phyloP scores from a whole-genome alignment of 1,284 basidiomycete genomes.

The Sphagnurus paluster region DNA sequence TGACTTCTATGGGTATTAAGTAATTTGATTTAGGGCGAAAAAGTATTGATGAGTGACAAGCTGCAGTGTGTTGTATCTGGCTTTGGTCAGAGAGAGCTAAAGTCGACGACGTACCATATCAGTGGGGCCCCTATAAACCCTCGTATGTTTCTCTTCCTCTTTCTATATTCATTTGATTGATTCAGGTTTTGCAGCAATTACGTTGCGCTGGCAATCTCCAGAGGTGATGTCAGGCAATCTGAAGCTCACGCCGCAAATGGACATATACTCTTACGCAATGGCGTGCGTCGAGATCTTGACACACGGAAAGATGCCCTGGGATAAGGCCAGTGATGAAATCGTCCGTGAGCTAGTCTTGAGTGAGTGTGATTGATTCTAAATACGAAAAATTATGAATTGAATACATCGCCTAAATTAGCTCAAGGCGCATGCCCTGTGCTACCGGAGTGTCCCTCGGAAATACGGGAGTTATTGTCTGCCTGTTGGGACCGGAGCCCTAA shows the following conservation, averaged over 20 bases:
- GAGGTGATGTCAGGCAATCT: conserved; percentile 59
- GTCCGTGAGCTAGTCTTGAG: conserved; percentile 61
- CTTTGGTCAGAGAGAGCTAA: conserved; percentile 68
- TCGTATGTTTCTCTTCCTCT: conserved; percentile 28
- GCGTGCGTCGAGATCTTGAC: conserved; percentile 67
- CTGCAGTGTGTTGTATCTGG: conserved; percentile 70
- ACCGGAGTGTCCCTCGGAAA: too few relatives aligned
- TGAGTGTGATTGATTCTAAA: too few relatives aligned
- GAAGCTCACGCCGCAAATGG: conserved; percentile 50
- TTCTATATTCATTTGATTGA: background rate
- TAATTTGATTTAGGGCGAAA: conserved; percentile 50
- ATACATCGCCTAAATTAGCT: too few relatives aligned
- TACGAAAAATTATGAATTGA: too few relatives aligned
- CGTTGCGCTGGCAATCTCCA: conserved; percentile 72
- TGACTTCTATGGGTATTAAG: background rate
- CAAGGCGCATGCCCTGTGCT: too few relatives aligned
- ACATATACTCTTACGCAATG: conserved; percentile 75
- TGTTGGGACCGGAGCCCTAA: too few relatives aligned
- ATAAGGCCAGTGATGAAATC: conserved; percentile 52
- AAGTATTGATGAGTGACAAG: conserved; percentile 68
- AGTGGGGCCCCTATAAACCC: conserved; percentile 60
- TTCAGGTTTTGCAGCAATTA: conserved; percentile 35
- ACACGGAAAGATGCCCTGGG: conserved; percentile 64
- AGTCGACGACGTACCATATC: conserved; percentile 53
- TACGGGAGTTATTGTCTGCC: too few relatives aligned